These are phyloP conservation scores for Hebeloma cylindrosporum DNA, from an alignment of 768 basidiomycete genomes.

Conservation along the genomic window DNA sequence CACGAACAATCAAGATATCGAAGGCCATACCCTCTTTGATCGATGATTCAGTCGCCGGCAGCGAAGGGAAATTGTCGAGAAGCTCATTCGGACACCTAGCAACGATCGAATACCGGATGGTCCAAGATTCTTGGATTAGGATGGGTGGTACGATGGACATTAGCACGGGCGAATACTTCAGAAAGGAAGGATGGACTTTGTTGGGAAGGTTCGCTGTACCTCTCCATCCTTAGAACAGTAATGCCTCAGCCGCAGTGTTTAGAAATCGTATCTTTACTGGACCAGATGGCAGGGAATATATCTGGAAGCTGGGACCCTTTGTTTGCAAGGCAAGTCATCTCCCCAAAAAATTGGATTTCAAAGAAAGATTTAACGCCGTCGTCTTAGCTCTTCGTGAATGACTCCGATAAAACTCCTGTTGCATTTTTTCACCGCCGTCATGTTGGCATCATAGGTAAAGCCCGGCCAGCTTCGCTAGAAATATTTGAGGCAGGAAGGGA, in stretches of 20 bases:
- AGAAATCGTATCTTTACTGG: slow-evolving; percentile 36
- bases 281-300: slow-evolving; percentile 23
- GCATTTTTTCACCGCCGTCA: slow-evolving; percentile 6
- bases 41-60: neutral
- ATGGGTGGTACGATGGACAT: neutral
- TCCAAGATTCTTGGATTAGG: slow-evolving; percentile 10
- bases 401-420: slow-evolving; percentile 1
- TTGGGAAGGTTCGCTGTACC: neutral
- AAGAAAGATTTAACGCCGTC: too few relatives aligned
- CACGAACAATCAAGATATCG: too few relatives aligned
- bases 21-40: too few relatives aligned
- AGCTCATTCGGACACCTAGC: slow-evolving; percentile 11
- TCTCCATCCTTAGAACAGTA: neutral
- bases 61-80: neutral
- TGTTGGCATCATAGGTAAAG: neutral
- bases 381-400: slow-evolving; percentile 8
- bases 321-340: slow-evolving; percentile 7
- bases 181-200: slow-evolving; percentile 12
- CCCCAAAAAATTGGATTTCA: neutral
- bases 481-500: slow-evolving; percentile 11
- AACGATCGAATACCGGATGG: slow-evolving; percentile 14
- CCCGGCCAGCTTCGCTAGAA: slow-evolving; percentile 15
- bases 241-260: neutral
- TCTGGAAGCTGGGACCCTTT: slow-evolving; percentile 4
- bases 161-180: slow-evolving; percentile 17